phyloP scores from a whole-genome alignment of 2,329 filamentous ascomycete genomes.

The Berkeleyomyces rouxiae region DNA sequence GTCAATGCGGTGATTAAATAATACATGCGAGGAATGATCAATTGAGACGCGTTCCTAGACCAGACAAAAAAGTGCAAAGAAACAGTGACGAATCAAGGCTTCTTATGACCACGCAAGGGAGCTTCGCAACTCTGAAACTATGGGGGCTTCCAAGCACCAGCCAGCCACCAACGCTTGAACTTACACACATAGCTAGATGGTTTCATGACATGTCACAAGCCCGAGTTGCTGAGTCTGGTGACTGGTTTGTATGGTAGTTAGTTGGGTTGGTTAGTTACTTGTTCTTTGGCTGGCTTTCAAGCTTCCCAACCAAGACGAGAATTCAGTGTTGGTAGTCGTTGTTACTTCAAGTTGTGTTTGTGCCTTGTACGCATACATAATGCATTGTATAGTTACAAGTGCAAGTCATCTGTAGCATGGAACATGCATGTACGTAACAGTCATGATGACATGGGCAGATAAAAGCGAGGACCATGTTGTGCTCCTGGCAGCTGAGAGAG shows the following conservation, averaged over 20 bases:
- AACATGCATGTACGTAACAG: neutral
- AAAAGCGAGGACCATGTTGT: neutral
- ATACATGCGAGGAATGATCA: neutral
- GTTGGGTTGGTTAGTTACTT: neutral
- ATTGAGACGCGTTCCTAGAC: neutral
- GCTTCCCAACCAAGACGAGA: neutral
- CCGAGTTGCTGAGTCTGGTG: neutral
- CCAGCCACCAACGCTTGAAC: neutral
- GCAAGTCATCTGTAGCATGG: neutral
- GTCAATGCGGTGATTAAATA: neutral
- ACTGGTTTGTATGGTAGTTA: neutral
- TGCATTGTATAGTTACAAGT: neutral
- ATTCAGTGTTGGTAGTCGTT: neutral
- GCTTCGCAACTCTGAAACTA: neutral
- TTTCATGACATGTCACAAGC: conserved; percentile 2
- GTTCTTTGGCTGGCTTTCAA: neutral
- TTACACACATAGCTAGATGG: neutral
- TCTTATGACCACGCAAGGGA: neutral
- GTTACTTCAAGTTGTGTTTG: neutral
- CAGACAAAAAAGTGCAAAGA: neutral
- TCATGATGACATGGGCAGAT: neutral
- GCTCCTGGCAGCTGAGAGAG: neutral
- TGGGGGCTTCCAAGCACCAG: neutral
- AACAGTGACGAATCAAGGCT: neutral
- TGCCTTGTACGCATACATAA: neutral